phyloP scores from a whole-genome alignment of 805 yeast species.

The Yarrowia yakushimensis region DNA sequence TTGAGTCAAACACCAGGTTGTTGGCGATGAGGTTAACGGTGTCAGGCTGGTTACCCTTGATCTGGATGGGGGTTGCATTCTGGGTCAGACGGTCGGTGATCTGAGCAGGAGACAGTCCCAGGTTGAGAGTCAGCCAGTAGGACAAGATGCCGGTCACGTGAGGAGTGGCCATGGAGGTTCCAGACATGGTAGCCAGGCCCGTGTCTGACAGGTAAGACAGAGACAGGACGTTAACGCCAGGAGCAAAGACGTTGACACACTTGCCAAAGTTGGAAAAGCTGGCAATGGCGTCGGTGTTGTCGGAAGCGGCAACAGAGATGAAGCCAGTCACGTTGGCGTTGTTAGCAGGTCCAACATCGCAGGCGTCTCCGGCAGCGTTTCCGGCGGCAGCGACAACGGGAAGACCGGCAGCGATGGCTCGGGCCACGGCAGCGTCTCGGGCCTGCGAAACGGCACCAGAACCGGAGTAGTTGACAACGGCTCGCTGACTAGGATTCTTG shows the following conservation, averaged over 20 bases:
- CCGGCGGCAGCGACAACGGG: slow-evolving; percentile 97
- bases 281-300: slow-evolving; percentile 85
- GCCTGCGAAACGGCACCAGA: slow-evolving; percentile 93
- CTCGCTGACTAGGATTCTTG: slow-evolving; percentile 43
- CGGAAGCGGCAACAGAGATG: slow-evolving; percentile 93
- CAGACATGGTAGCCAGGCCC: slow-evolving; percentile 48
- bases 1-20: slow-evolving; percentile 28
- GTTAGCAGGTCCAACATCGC: slow-evolving; percentile 87
- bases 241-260: slow-evolving; percentile 96
- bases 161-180: slow-evolving; percentile 98
- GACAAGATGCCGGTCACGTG: slow-evolving; percentile 90
- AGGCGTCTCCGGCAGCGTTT: slow-evolving; percentile 89
- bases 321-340: slow-evolving; percentile 46
- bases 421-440: slow-evolving; percentile 80
- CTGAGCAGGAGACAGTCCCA: slow-evolving; percentile 42
- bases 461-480: slow-evolving; percentile 74
- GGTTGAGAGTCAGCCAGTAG: slow-evolving; percentile 83
- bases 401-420: slow-evolving; percentile 83
- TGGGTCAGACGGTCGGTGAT: slow-evolving; percentile 28
- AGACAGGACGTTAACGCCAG: slow-evolving; percentile 85
- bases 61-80: slow-evolving; percentile 26
- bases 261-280: slow-evolving; percentile 83
- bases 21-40: slow-evolving; percentile 31
- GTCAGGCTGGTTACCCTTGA: slow-evolving; percentile 26
- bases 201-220: slow-evolving; percentile 36